A percentile compares a stretch with the other conserved stretches of the same genome.
Evolutionary conservation across 2,329 filamentous ascomycete species (phyloP).

Genomic region (Sporothrix pseudoabietina): DNA sequence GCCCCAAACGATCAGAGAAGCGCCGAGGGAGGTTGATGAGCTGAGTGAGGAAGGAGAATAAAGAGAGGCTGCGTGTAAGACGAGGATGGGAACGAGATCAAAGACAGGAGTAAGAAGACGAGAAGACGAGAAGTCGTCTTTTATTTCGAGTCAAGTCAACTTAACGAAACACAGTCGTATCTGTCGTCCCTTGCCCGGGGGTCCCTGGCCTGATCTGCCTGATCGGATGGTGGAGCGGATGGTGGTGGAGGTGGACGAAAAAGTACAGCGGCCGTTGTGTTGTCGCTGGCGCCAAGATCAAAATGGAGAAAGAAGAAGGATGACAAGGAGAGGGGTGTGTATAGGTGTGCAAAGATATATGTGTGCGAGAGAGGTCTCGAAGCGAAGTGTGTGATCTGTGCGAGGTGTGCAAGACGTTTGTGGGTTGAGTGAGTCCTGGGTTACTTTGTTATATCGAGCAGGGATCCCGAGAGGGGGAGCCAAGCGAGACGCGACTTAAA

Average conservation of each 20-base stretch:
- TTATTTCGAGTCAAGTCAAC: too few species aligned
- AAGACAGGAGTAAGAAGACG: background rate
- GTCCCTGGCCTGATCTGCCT: constrained; percentile 8
- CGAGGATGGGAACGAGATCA: background rate
- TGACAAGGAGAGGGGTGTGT: background rate
- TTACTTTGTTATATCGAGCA: background rate
- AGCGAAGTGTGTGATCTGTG: constrained; percentile 19
- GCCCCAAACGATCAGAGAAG: background rate
- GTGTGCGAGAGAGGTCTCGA: background rate
- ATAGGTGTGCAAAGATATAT: background rate
- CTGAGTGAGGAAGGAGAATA: background rate
- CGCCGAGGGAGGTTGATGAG: background rate
- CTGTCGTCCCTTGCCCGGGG: background rate
- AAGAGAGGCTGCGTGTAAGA: constrained; percentile 3
- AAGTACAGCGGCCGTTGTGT: background rate
- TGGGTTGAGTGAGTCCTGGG: background rate
- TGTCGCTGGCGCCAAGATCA: background rate
- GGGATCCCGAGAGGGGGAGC: background rate
- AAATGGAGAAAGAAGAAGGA: background rate
- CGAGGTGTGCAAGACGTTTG: background rate
- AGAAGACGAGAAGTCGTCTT: background rate
- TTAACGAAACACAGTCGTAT: background rate
- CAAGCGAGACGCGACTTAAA: constrained; percentile 9
- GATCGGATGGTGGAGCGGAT: background rate
- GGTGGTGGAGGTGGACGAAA: background rate